These are phyloP conservation scores for Plasmopara halstedii DNA, from an alignment of 352 stramenopile genomes.

Conservation along the genomic window DNA sequence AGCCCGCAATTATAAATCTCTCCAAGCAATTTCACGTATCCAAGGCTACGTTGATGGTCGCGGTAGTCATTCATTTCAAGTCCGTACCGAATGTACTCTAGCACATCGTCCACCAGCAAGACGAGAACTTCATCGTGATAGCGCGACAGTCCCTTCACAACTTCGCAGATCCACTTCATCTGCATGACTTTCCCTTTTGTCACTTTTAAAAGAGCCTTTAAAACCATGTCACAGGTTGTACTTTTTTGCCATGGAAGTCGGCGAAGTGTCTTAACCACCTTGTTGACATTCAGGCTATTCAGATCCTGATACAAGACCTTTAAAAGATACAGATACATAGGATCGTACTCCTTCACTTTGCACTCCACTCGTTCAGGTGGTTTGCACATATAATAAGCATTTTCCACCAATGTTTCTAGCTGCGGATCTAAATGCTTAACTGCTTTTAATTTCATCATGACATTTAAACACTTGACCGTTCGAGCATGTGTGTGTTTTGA, in stretches of 20 bases:
- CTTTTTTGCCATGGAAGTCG: constrained; percentile 87
- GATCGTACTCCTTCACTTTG: constrained; percentile 76
- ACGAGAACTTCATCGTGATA: constrained; percentile 90
- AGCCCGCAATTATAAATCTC: constrained; percentile 91
- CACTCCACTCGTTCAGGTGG: constrained; percentile 79
- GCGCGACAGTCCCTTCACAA: constrained; percentile 73
- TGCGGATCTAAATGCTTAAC: constrained; percentile 88
- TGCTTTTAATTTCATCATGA: constrained; percentile 95
- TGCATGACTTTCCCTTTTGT: constrained; percentile 85
- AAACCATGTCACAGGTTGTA: constrained; percentile 55
- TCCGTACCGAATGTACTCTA: constrained; percentile 89
- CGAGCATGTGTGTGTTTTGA: constrained; percentile 90
- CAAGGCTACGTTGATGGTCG: constrained; percentile 91
- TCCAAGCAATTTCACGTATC: constrained; percentile 89
- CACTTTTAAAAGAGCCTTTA: constrained; percentile 91
- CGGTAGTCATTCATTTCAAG: constrained; percentile 87
- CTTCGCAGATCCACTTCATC: constrained; percentile 83
- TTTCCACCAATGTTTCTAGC: constrained; percentile 85
- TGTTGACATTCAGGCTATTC: constrained; percentile 74
- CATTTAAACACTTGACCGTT: constrained; percentile 86
- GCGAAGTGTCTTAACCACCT: constrained; percentile 91
- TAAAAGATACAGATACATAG: constrained; percentile 88
- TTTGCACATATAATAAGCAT: constrained; percentile 91
- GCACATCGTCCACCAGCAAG: constrained; percentile 87
- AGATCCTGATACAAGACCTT: constrained; percentile 86